These are phyloP conservation scores for Aspergillus latus DNA, from an alignment of 2,329 filamentous ascomycete genomes.

Conservation along the genomic window DNA sequence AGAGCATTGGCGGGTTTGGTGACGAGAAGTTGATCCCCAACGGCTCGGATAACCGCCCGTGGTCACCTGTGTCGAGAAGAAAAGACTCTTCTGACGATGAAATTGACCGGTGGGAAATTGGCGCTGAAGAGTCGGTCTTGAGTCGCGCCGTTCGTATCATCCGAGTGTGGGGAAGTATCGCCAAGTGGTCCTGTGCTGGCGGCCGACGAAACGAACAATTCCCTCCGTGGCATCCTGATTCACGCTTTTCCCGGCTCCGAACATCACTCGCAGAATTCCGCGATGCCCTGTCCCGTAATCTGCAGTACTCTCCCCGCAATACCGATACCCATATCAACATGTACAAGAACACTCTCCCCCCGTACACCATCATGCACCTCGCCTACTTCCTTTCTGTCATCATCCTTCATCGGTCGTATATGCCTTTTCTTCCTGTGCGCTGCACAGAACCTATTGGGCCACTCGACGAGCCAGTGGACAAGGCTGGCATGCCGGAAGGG, in stretches of 20 bases:
- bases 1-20: conserved; percentile 38
- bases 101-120: conserved; percentile 54
- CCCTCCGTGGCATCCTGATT: conserved; percentile 55
- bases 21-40: conserved; percentile 41
- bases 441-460: conserved; percentile 54
- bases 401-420: conserved; percentile 56
- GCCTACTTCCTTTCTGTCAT: conserved; percentile 56
- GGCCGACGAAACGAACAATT: conserved; percentile 52
- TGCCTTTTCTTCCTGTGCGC: conserved; percentile 55
- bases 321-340: conserved; percentile 54
- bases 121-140: conserved; percentile 53
- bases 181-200: conserved; percentile 56
- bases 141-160: conserved; percentile 56
- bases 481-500: conserved; percentile 43
- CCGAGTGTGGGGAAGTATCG: conserved; percentile 57
- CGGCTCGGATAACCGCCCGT: conserved; percentile 36
- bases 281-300: conserved; percentile 51
- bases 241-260: conserved; percentile 50
- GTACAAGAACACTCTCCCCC: conserved; percentile 51
- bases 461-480: conserved; percentile 50
- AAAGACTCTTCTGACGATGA: conserved; percentile 44
- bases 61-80: conserved; percentile 41
- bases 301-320: conserved; percentile 53
- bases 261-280: conserved; percentile 51
- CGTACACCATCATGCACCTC: conserved; percentile 57